These are phyloP conservation scores for Suillus subluteus DNA, from an alignment of 768 basidiomycete species.

Conservation along the genomic window DNA sequence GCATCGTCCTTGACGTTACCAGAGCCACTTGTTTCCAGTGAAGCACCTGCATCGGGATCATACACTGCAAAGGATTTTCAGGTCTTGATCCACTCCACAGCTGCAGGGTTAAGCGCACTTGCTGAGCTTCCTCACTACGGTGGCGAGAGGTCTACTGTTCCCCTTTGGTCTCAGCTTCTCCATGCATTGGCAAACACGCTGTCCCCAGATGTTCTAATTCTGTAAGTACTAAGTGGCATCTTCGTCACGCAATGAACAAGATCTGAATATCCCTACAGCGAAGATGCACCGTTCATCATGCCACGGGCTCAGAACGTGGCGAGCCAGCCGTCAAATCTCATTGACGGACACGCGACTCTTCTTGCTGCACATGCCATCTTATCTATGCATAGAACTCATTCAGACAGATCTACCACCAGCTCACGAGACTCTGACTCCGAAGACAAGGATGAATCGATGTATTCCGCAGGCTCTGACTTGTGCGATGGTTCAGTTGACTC, in stretches of 20 bases:
- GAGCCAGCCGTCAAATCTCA: not conserved
- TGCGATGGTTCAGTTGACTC: not conserved
- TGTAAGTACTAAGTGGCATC: not conserved
- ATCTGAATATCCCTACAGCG: not conserved
- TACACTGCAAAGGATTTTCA: conserved; percentile 1
- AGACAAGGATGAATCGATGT: not conserved
- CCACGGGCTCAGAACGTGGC: not conserved
- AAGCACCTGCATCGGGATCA: not conserved
- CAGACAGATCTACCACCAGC: not conserved
- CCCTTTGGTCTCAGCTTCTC: conserved; percentile 3
- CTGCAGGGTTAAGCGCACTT: not conserved
- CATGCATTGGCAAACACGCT: not conserved
- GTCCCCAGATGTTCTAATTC: not conserved
- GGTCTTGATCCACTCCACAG: not conserved
- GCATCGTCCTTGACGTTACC: not conserved
- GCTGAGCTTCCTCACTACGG: not conserved
- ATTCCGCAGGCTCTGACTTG: not conserved
- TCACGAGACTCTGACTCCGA: no score
- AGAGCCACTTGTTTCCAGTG: not conserved
- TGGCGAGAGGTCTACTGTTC: not conserved
- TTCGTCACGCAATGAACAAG: not conserved
- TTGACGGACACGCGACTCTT: not conserved
- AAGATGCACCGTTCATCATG: conserved; percentile 3
- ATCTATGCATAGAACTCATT: no score
- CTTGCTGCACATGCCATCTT: not conserved